These are phyloP conservation scores for Arabis hirsuta DNA, from an alignment of 345 rosid genomes.

Conservation along the genomic window DNA sequence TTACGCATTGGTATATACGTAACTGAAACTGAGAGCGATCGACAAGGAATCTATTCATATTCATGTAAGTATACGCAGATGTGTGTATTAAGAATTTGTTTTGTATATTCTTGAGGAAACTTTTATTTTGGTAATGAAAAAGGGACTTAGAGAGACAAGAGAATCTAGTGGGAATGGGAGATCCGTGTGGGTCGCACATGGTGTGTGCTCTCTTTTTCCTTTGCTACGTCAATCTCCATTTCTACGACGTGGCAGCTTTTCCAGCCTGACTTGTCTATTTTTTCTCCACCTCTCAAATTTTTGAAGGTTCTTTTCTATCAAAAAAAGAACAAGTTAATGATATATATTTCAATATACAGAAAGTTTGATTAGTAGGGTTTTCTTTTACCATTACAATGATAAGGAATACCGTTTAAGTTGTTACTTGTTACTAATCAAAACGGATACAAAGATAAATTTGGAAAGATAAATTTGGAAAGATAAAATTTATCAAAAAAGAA, in stretches of 20 bases:
- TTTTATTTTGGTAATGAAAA: background rate
- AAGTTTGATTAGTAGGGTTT: background rate
- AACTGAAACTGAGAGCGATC: constrained; percentile 2
- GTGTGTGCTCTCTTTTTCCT: constrained; percentile 18
- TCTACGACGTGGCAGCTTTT: constrained; percentile 42
- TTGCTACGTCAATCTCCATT: constrained; percentile 39
- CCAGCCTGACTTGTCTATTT: constrained; percentile 34
- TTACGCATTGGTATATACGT: constrained; percentile 31
- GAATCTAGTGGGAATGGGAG: constrained; percentile 20
- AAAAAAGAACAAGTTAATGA: background rate
- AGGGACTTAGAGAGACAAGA: constrained; percentile 17
- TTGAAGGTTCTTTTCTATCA: background rate
- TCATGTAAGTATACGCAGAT: constrained; percentile 10
- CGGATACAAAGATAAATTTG: too few relatives aligned
- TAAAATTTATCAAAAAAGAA: too few relatives aligned
- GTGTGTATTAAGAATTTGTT: constrained; percentile 4
- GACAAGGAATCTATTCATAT: constrained; percentile 28
- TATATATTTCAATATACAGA: background rate
- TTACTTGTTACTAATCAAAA: too few relatives aligned
- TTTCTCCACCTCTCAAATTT: constrained; percentile 25
- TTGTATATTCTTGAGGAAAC: constrained; percentile 4
- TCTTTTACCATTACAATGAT: too few relatives aligned
- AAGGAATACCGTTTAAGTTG: too few relatives aligned
- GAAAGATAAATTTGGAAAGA: too few relatives aligned
- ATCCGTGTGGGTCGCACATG: constrained; percentile 40